Conservation (phyloP, 2,329 filamentous ascomycete species). For the Fusarium sp. region DNA sequence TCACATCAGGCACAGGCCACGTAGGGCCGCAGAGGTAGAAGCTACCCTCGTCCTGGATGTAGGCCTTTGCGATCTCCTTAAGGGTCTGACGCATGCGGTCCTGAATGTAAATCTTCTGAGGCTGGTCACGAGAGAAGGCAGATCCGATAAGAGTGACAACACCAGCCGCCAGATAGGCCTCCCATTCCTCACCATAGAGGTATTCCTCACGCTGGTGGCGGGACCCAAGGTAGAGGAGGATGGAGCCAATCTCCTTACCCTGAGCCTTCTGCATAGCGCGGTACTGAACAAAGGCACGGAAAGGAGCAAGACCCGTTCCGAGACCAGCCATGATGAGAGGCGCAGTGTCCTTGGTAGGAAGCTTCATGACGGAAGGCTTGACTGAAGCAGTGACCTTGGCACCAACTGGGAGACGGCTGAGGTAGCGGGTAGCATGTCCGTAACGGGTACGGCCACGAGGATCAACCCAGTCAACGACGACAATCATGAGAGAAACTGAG, state of each 20-base stretch:
- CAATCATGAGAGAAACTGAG: conserved; percentile 93
- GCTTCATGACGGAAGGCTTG: conserved; percentile 99
- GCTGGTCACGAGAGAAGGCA: conserved; percentile 96
- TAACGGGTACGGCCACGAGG: conserved; percentile 86
- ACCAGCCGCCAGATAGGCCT: conserved; percentile 94
- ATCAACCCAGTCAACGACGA: conserved; percentile 96
- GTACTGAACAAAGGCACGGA: conserved; percentile 98
- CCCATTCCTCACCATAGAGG: conserved; percentile 98
- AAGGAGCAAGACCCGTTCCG: conserved; percentile 97
- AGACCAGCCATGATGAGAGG: conserved; percentile 99
- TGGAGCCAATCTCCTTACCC: conserved; percentile 92
- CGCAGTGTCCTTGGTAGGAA: conserved; percentile 86
- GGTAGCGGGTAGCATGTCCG: conserved; percentile 92
- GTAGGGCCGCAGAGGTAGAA: conserved; percentile 99
- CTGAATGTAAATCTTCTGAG: conserved; percentile 99
- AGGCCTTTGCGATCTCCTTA: conserved; percentile 83
- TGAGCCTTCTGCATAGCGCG: conserved; percentile 98
- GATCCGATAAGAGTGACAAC: conserved; percentile 94
- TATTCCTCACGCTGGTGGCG: conserved; percentile 99
- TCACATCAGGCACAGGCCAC: conserved; percentile 98
- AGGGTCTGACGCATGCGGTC: conserved; percentile 95
- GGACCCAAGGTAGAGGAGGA: conserved; percentile 95
- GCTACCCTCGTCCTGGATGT: conserved; percentile 85
- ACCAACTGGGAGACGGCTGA: conserved; percentile 79
- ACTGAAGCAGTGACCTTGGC: conserved; percentile 88